Base-by-base conservation (phyloP, 2,329 filamentous ascomycete species). In the Aspergillus terreus region DNA sequence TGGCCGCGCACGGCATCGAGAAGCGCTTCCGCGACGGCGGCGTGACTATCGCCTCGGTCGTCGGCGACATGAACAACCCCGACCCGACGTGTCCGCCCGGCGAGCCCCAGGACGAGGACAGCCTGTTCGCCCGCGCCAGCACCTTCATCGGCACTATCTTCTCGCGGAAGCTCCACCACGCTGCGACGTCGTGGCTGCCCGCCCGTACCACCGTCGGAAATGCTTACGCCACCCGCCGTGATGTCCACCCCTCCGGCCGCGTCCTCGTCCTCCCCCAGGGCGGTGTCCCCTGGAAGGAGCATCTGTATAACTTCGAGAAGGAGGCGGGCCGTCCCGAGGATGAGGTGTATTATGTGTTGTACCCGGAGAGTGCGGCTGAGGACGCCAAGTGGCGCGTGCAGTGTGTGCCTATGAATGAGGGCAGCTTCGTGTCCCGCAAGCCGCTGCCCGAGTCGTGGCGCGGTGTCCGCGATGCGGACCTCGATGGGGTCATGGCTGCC, bases 321-420 rank as follows among this genome's bases (percentile, higher is more conserved):
- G 80, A 85, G 65, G 63, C 64, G 6, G 59, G 60, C 0, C 58
- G 54, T 11, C 70, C 66, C 7, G 74, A 76, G 0, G 72, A 83
- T 38, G 82, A 83, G 61, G 85, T 92, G 4, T 78, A 92, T 46
- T 97, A 96, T 67, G 92, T 96, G 12, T 78, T 97, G 23, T 97
- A 97, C 73, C 88, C 91, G 0, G 92, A 99, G 77, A 89, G 83
- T 65, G 82, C 85, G 25, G 79, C 81, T 42, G 82, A 85, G 43
- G 87, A 82, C 58, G 80, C 87, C 65, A 95, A 94, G 75, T 97
- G 94, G 94, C 84, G 94, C 52, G 88, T 99, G 55, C 91, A 96
- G 73, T 86, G 88, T 56, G 94, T 97, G n/a, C 88, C 90, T 44
- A 84, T 88, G 52, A 82, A 83, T 69, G 86, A 88, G 69, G 87